These are phyloP conservation scores for Babesia caballi DNA, from an alignment of 169 alveolate genomes.

Conservation along the genomic window DNA sequence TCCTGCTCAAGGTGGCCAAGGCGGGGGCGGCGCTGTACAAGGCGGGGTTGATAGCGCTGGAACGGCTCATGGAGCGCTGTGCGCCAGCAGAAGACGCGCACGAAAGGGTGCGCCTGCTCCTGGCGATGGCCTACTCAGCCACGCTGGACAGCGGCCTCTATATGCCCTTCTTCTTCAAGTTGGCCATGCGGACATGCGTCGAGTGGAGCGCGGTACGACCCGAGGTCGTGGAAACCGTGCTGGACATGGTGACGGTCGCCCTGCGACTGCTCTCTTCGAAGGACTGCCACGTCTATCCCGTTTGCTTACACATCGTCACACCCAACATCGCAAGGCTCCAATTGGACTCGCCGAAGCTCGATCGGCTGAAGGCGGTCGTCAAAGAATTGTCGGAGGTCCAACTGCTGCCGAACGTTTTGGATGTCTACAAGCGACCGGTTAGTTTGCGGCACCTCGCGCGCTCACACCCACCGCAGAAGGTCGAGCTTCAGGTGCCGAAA, in stretches of 20 bases:
- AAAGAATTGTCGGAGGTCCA: conserved; percentile 1
- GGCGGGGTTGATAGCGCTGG: conserved; percentile 27
- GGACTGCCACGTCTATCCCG: conserved; percentile 42
- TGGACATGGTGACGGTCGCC: conserved; percentile 28
- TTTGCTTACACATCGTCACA: conserved; percentile 28
- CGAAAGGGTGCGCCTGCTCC: conserved; percentile 2
- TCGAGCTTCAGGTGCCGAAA: conserved; percentile 46
- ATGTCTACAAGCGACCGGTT: conserved; percentile 45
- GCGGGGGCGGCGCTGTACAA: conserved; percentile 32
- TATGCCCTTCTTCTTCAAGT: conserved; percentile 56
- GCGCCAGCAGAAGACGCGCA: not conserved
- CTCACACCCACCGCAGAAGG: conserved; percentile 4
- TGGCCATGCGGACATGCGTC: conserved; percentile 5
- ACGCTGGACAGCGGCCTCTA: conserved; percentile 47
- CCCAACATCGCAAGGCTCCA: conserved; percentile 38
- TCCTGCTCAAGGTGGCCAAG: conserved; percentile 37
- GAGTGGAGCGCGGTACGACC: not conserved
- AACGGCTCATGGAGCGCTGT: not conserved
- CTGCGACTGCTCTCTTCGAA: conserved; percentile 27
- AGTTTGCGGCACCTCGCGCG: not conserved
- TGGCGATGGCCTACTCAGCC: conserved; percentile 27
- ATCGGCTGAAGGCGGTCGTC: conserved; percentile 9
- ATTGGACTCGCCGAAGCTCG: conserved; percentile 6
- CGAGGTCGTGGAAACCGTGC: conserved; percentile 16
- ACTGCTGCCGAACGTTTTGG: conserved; percentile 30